phyloP scores from a whole-genome alignment of 129 eudicot genomes.

The Smallanthus sonchifolius region DNA sequence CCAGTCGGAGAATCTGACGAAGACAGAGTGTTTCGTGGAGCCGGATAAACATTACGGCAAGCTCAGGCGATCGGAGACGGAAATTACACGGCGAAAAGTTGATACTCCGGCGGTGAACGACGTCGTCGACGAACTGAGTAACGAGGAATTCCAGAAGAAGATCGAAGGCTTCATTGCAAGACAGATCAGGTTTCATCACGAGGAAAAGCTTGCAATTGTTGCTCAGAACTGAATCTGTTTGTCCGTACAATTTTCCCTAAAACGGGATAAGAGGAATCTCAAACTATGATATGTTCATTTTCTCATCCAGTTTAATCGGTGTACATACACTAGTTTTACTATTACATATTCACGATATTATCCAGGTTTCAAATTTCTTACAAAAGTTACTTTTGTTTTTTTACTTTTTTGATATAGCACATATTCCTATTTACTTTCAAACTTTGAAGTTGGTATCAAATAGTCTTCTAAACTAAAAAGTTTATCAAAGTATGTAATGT shows the following conservation, averaged over 20 bases:
- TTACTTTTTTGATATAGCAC: constrained; percentile 20
- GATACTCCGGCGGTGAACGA: constrained; percentile 18
- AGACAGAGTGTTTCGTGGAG: constrained; percentile 22
- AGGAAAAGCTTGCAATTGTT: constrained; percentile 64
- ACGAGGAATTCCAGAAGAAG: constrained; percentile 65
- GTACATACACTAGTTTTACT: not conserved
- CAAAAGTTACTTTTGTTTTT: constrained; percentile 1
- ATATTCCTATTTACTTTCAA: constrained; percentile 2
- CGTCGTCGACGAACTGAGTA: constrained; percentile 56
- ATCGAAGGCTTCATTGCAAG: constrained; percentile 81
- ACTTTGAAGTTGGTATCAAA: constrained; percentile 7
- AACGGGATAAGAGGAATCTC: no score
- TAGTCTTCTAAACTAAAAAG: not conserved
- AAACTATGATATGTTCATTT: no score
- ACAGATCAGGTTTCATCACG: constrained; percentile 71
- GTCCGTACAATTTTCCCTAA: no score
- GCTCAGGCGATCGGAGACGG: constrained; percentile 57
- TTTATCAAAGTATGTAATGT: not conserved
- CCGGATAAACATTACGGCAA: constrained; percentile 13
- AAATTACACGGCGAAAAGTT: constrained; percentile 31
- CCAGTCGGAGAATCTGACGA: constrained; percentile 41
- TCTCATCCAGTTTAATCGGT: no score
- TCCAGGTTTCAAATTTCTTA: constrained; percentile 1
- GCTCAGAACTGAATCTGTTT: constrained; percentile 22
- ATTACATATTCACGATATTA: not conserved